phyloP scores from a whole-genome alignment of 805 yeast genomes.

The Candida hispaniensis region DNA sequence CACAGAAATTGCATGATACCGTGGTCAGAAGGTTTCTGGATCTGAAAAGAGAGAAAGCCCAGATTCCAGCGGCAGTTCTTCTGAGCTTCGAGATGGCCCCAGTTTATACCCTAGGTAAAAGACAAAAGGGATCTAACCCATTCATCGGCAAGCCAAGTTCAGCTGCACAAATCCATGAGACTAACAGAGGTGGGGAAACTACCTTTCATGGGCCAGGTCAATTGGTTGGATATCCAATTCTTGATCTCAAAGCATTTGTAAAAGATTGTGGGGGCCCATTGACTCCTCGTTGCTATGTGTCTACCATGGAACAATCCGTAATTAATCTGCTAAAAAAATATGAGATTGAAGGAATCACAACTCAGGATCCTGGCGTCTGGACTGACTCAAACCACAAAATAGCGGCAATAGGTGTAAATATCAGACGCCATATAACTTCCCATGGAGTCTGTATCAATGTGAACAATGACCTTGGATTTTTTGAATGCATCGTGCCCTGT shows the following conservation, averaged over 20 bases:
- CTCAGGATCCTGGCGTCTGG: conserved; percentile 88
- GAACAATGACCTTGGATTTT: conserved; percentile 55
- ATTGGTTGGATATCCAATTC: conserved; percentile 68
- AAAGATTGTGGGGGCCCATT: conserved; percentile 10
- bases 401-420: conserved; percentile 82
- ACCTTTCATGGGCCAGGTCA: conserved; percentile 98
- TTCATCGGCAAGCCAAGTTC: conserved; percentile 32
- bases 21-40: conserved; percentile 15
- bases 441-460: conserved; percentile 86
- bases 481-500: conserved; percentile 72
- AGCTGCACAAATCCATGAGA: conserved; percentile 45
- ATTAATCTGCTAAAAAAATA: conserved; percentile 37
- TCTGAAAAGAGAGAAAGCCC: conserved; percentile 6
- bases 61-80: conserved; percentile 43
- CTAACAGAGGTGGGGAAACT: conserved; percentile 88
- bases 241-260: conserved; percentile 53
- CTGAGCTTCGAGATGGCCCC: conserved; percentile 78
- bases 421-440: conserved; percentile 71
- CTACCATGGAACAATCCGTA: conserved; percentile 48
- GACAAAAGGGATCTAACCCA: conserved; percentile 45
- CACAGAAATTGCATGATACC: conserved; percentile 12
- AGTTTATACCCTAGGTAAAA: conserved; percentile 85
- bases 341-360: conserved; percentile 38
- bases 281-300: conserved; percentile 47
- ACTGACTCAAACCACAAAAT: conserved; percentile 47